Conservation (phyloP, 768 basidiomycete species). For the Antrodiella citrinella region DNA sequence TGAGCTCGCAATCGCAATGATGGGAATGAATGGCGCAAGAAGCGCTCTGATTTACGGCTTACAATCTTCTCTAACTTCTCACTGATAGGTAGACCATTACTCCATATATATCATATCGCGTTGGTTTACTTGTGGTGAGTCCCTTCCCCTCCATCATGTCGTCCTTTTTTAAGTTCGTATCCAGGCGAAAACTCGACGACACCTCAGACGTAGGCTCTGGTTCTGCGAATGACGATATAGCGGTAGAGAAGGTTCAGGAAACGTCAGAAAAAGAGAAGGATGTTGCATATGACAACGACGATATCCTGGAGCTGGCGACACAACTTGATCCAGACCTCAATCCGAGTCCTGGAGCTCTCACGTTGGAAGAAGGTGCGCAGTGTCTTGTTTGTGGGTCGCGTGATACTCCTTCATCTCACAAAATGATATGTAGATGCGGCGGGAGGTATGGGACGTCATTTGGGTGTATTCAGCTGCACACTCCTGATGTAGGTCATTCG, state of each 20-base stretch:
- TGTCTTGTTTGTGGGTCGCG: neutral
- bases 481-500: conserved; percentile 38
- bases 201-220: neutral
- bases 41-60: neutral
- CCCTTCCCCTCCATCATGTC: neutral
- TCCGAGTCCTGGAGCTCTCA: conserved; percentile 31
- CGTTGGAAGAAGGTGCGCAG: conserved; percentile 40
- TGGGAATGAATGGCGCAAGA: neutral
- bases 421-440: conserved; percentile 28
- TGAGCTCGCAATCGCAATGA: conserved; percentile 1
- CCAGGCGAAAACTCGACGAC: neutral
- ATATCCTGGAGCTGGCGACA: neutral
- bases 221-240: neutral
- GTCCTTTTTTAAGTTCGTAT: neutral
- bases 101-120: neutral
- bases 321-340: conserved; percentile 20
- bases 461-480: conserved; percentile 49
- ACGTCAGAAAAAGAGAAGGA: neutral
- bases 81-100: neutral
- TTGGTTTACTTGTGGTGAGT: neutral
- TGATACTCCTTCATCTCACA: neutral
- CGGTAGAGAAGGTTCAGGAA: neutral
- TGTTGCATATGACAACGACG: neutral
- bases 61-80: neutral
- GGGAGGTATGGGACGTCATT: conserved; percentile 49